Evolutionary conservation across 192 early-diverging fungal genomes (phyloP).

Genomic region (Cetraspora pellucida): DNA sequence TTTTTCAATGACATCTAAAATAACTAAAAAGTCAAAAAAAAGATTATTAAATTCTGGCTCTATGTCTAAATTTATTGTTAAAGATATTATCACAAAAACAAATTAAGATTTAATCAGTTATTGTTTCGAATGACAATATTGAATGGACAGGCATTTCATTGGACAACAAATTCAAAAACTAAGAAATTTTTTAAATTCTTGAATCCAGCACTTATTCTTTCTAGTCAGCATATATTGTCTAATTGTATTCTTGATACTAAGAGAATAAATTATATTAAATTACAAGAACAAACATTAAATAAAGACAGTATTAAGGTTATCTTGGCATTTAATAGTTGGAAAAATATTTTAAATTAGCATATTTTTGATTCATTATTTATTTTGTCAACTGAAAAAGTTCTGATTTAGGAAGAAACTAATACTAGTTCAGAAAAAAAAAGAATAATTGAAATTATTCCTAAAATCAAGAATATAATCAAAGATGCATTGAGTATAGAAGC

Average conservation of each 20-base stretch:
- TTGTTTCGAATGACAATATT: slow-evolving; percentile 1
- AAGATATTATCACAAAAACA: too few relatives aligned
- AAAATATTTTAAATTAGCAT: slow-evolving; percentile 22
- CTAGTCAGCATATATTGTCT: neutral
- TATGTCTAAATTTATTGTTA: too few relatives aligned
- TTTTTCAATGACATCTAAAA: too few relatives aligned
- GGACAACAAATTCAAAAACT: neutral
- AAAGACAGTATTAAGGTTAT: neutral
- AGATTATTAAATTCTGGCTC: too few relatives aligned
- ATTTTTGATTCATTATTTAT: slow-evolving; percentile 12
- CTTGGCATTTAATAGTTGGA: slow-evolving; percentile 2
- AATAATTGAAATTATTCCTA: neutral
- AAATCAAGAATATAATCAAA: slow-evolving; percentile 3
- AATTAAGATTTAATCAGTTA: neutral
- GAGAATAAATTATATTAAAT: neutral
- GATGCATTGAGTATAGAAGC: neutral
- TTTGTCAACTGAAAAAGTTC: neutral
- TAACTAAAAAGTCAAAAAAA: too few relatives aligned
- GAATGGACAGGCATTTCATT: neutral
- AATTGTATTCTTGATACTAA: neutral
- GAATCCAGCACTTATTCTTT: neutral
- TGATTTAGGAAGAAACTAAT: neutral
- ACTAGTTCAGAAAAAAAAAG: neutral
- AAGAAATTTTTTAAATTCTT: slow-evolving; percentile 4
- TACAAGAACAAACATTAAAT: neutral